These are phyloP conservation scores for Chaetomidium leptoderma DNA, from an alignment of 495 filamentous ascomycete species.

Conservation along the genomic window DNA sequence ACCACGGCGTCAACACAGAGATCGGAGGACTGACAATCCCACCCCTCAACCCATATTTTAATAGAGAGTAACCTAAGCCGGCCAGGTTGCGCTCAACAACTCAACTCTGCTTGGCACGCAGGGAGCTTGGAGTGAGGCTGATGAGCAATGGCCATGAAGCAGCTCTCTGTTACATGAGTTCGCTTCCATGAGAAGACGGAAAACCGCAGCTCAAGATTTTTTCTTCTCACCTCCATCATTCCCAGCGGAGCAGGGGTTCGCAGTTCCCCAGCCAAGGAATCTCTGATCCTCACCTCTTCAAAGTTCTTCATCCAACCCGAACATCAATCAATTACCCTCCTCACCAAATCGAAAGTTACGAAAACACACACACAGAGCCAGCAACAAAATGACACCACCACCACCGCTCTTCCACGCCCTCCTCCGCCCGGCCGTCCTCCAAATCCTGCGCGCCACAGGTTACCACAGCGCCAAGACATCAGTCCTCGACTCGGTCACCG, in stretches of 20 bases:
- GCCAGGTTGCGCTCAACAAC: too few relatives aligned
- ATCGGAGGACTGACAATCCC: too few relatives aligned
- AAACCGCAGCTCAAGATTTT: too few relatives aligned
- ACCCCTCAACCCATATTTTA: too few relatives aligned
- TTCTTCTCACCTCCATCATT: too few relatives aligned
- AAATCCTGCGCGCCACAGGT: conserved; percentile 81
- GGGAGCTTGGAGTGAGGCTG: background rate
- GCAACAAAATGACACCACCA: conserved; percentile 38
- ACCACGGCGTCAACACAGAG: too few relatives aligned
- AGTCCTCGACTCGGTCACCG: conserved; percentile 72
- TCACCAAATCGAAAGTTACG: background rate
- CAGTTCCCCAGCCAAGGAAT: too few relatives aligned
- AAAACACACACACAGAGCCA: background rate
- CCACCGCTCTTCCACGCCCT: conserved; percentile 64
- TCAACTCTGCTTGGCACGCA: too few relatives aligned
- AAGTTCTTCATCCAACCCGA: too few relatives aligned
- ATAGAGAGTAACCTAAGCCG: too few relatives aligned
- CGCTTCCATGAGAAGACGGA: background rate
- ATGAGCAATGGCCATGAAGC: background rate
- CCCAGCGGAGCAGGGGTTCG: too few relatives aligned
- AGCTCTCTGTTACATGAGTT: background rate
- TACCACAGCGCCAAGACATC: conserved; percentile 71
- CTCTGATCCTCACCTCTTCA: too few relatives aligned
- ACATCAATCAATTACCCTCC: background rate
- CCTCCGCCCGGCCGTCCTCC: conserved; percentile 73